Base-by-base conservation (phyloP, 352 stramenopile species). In the Thraustochytrium sp. region DNA sequence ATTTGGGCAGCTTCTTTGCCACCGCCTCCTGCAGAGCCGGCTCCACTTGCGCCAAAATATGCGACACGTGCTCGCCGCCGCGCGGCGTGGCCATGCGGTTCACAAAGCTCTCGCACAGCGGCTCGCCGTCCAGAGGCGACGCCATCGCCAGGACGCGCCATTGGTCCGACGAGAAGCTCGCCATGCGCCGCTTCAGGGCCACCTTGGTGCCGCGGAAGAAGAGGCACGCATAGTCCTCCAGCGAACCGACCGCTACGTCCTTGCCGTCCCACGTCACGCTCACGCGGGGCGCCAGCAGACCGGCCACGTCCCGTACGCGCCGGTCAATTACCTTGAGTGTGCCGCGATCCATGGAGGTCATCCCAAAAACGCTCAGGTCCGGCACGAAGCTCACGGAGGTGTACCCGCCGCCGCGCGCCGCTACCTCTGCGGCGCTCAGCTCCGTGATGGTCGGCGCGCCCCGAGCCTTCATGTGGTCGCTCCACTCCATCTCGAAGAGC, bases 221-320 rank as follows among this genome's bases (percentile, higher is more conserved):
- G 3, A 96, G 87, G 40, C 92, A 87, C 74, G 99, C 89, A 87
- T 99, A 99, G 46, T 97, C 96, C 82, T 98, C 92, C 89, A 99
- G 99, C 49, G 98, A 92, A 0, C 91, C 88, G 31, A 97, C 68
- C 0, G 91, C 88, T 29, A 97, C 63, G 29, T 87, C 82, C 26
- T 91, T 84, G 8, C 82, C 85, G 64, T 90, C 89, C 53, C 86
- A 72, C 85, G 56, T 93, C 63, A 73, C 88, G 82, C 97, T 97
- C 31, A 98, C 96, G 34, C 93, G 82, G 55, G 96, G 92, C 59
- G 94, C 92, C 9, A 72, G 94, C 78, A 94, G 97, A 1, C 96
- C 97, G 16, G 97, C 97, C 75, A 99, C 97, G 90, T 99, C 97
- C 64, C 97, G 97, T 11, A 98, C 97, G 62, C 97, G 94, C 86